Percentiles rank a stretch among this genome's conserved stretches.
phyloP scores from a whole-genome alignment of 2,329 filamentous ascomycete species.

The Botryotinia calthae region DNA sequence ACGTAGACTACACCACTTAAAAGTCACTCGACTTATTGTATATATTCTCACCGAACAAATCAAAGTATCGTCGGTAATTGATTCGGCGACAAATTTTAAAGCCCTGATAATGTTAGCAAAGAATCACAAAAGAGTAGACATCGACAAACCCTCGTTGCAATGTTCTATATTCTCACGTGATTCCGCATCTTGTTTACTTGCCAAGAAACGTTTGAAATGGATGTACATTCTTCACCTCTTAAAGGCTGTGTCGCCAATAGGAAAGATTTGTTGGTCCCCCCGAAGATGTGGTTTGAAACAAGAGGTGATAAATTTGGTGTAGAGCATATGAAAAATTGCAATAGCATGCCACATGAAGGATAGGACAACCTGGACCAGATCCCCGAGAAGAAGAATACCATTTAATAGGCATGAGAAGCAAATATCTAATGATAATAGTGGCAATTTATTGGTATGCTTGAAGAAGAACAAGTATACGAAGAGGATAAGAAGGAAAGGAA shows the following conservation, averaged over 20 bases:
- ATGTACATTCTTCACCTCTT: constrained; percentile 10
- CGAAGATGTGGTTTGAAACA: neutral
- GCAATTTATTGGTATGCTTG: neutral
- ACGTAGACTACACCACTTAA: neutral
- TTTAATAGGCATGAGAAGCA: neutral
- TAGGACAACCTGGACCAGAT: neutral
- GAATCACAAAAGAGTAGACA: neutral
- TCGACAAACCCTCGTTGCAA: neutral
- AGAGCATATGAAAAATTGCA: neutral
- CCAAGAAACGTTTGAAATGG: constrained; percentile 9
- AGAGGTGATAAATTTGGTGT: neutral
- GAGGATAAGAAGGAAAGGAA: neutral
- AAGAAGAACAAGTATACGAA: neutral
- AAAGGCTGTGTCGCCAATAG: neutral
- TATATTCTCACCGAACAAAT: neutral
- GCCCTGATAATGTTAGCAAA: neutral
- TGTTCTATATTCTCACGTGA: neutral
- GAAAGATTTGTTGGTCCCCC: neutral
- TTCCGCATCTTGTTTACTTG: neutral
- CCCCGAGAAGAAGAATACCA: neutral
- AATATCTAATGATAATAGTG: neutral
- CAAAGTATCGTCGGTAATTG: neutral
- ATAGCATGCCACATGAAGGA: neutral
- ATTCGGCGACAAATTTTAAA: neutral
- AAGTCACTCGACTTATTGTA: constrained; percentile 3